These are phyloP conservation scores for Plasmodium yoelii DNA, from an alignment of 169 alveolate species.

Conservation along the genomic window DNA sequence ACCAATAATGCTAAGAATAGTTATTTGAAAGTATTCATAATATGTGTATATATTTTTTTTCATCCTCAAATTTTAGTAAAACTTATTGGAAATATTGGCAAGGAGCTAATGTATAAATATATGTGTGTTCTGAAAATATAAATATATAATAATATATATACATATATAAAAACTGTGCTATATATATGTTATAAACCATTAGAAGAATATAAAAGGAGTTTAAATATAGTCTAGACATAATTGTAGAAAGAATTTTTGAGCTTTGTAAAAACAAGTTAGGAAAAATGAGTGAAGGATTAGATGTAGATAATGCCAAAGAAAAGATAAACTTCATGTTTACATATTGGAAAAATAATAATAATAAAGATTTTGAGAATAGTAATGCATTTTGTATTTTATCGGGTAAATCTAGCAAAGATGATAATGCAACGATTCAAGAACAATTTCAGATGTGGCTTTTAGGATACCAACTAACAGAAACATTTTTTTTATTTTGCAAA, in stretches of 20 bases:
- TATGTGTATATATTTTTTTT: no score
- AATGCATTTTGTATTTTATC: constrained; percentile 43
- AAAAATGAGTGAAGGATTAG: constrained; percentile 31
- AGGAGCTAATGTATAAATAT: no score
- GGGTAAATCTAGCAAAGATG: constrained; percentile 71
- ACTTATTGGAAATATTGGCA: no score
- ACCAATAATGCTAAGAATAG: no score
- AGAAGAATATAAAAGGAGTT: no score
- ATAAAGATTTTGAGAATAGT: constrained; percentile 16
- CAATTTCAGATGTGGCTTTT: constrained; percentile 89
- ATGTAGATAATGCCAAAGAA: constrained; percentile 58
- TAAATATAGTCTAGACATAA: no score
- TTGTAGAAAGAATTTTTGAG: not conserved
- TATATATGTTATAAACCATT: no score
- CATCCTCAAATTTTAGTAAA: no score
- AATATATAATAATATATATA: no score
- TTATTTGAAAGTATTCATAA: no score
- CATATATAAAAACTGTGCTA: no score
- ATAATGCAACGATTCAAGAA: constrained; percentile 59
- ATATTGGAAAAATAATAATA: constrained; percentile 17
- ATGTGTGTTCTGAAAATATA: no score
- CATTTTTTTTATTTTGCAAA: constrained; percentile 85
- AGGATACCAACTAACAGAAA: constrained; percentile 93
- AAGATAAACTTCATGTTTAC: constrained; percentile 48
- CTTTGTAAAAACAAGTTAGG: not conserved